Evolutionary conservation across 768 basidiomycete genomes (phyloP).

Genomic region (Mycena albidolilacea): DNA sequence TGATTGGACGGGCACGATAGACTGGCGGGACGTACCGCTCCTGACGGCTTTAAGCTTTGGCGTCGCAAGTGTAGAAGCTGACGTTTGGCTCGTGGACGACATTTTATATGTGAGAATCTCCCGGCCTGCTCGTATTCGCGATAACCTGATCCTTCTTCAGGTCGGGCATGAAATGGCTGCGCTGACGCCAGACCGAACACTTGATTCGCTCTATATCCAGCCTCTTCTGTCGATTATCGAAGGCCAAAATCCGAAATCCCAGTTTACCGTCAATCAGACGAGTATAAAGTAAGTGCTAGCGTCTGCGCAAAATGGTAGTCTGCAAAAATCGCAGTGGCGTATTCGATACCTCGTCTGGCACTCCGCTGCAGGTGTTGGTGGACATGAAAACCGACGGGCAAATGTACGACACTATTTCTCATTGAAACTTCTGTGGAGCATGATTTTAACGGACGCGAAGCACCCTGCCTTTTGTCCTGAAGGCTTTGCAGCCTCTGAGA

Average conservation of each 20-base stretch:
- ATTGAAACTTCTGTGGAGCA: conserved; percentile 32
- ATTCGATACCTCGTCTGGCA: conserved; percentile 60
- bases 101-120: conserved; percentile 56
- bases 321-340: conserved; percentile 56
- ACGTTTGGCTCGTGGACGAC: conserved; percentile 64
- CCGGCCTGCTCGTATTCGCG: not conserved
- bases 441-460: conserved; percentile 8
- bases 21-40: conserved; percentile 68
- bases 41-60: conserved; percentile 64
- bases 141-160: conserved; percentile 42
- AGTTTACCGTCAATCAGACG: conserved; percentile 59
- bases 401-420: conserved; percentile 45
- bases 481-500: conserved; percentile 62
- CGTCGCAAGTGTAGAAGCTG: conserved; percentile 68
- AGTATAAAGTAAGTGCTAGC: conserved; percentile 54
- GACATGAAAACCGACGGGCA: conserved; percentile 68
- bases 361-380: conserved; percentile 62
- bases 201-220: conserved; percentile 64
- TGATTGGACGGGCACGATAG: conserved; percentile 44
- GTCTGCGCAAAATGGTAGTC: not conserved
- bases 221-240: conserved; percentile 60
- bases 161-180: conserved; percentile 63
- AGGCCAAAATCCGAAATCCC: conserved; percentile 57
- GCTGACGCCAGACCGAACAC: conserved; percentile 58
- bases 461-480: conserved; percentile 60